These are phyloP conservation scores for Populus trichocarpa DNA, from an alignment of 441 rosid genomes.

Conservation along the genomic window DNA sequence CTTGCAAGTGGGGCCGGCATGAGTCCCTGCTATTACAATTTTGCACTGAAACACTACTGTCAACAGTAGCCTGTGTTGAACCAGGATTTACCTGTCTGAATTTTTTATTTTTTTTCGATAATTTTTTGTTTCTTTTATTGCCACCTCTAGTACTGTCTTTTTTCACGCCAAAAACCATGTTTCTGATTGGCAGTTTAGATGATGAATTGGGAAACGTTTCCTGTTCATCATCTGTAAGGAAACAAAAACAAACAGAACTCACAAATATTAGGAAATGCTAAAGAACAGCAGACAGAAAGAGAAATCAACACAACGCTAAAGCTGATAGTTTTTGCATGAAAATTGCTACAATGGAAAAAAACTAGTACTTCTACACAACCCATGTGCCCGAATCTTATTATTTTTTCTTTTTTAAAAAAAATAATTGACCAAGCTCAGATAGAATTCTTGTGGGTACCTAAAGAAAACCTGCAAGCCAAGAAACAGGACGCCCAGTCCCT, in stretches of 20 bases:
- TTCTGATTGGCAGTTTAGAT: conserved; percentile 16
- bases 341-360: not conserved
- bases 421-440: not conserved
- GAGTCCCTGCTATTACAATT: conserved; percentile 25
- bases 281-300: not conserved
- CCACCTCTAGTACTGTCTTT: conserved; percentile 12
- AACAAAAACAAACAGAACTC: not conserved
- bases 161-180: conserved; percentile 22
- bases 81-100: conserved; percentile 16
- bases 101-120: conserved; percentile 23
- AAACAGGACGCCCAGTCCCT: conserved; percentile 66
- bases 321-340: not conserved
- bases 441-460: conserved; percentile 21
- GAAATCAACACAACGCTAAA: not conserved
- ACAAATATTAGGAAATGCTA: not conserved
- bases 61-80: conserved; percentile 22
- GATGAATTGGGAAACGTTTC: conserved; percentile 18
- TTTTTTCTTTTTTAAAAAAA: not conserved
- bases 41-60: conserved; percentile 19
- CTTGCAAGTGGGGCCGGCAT: conserved; percentile 37
- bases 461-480: conserved; percentile 47
- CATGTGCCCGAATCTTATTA: not conserved
- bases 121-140: conserved; percentile 22
- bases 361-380: not conserved
- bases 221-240: conserved; percentile 35